Base-by-base conservation (phyloP, 2,329 filamentous ascomycete species). In the Neophaeococcomyces aloes region DNA sequence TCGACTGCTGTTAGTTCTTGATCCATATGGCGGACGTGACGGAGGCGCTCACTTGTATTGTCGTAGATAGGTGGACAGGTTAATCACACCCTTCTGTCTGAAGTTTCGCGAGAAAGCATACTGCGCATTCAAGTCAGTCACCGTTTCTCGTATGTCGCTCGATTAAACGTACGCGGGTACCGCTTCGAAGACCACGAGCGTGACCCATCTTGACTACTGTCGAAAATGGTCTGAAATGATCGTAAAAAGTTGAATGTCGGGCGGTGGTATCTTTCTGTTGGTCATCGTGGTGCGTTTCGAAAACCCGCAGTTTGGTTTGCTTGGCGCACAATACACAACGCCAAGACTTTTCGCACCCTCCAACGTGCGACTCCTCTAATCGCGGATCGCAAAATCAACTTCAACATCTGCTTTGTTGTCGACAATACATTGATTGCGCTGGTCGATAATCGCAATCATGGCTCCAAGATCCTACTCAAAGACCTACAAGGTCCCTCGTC, bases 401-500 rank as follows among this genome's bases (percentile, higher is more conserved):
- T 35, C 19, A 30, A 42, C 17, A 42, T 42, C 30, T 27, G 30
- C 25, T 35, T n/a, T 30, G 13, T 29, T n/a, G 39, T 40, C 47
- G 51, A 53, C 45, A 43, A 45, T 40, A 29, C 33, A 29, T 47
- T 54, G 51, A 58, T 58, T 57, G 56, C 52, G 57, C 54, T 42
- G 46, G 53, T 51, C 50, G 50, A 42, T 2, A 47, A 56, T 55
- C 47, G 57, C 59, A 60, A 59, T 59, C 53, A 71, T 71, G 68
- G 66, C 67, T 53, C 68, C 67, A 59, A 72, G 81, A 68, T 83
- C 82, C 63, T 94, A 95, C 78, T 93, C 84, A 69, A 98, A 98
- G 86, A 98, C 91, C 79, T 93, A 93, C 71, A 94, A 94, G 83
- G 87, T 94, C 78, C 88, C 89, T 66, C 79, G 83, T 74, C 84